Conservation (phyloP, 2,329 filamentous ascomycete genomes). For the Stagonosporopsis chrysanthemi region DNA sequence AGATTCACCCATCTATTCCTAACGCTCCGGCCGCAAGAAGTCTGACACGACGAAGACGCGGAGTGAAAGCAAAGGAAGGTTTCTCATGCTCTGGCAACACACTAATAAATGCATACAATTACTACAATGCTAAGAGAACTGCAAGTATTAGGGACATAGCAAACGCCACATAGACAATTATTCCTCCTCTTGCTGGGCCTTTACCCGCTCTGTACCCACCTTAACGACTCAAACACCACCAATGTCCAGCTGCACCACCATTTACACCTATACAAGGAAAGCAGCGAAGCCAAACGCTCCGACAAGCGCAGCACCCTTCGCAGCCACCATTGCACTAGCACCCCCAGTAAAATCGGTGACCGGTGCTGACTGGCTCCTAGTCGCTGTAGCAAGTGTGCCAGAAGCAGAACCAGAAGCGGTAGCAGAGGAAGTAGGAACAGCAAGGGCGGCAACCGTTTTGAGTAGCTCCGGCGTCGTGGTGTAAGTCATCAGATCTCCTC, state of each 20-base stretch:
- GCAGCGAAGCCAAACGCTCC: constrained; percentile 17
- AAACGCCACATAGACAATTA: neutral
- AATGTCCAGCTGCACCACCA: neutral
- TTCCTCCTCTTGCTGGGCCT: neutral
- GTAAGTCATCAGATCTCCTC: constrained; percentile 31
- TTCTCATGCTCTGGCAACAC: neutral
- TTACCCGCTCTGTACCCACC: neutral
- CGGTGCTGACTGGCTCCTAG: constrained; percentile 4
- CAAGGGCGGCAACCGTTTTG: constrained; percentile 34
- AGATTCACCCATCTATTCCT: neutral
- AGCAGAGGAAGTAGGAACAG: constrained; percentile 18
- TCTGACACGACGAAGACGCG: neutral
- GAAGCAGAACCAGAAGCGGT: constrained; percentile 7
- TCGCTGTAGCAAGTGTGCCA: constrained; percentile 3
- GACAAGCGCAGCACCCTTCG: constrained; percentile 6
- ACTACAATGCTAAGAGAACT: neutral
- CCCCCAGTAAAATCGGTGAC: constrained; percentile 17
- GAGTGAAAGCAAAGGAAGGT: neutral
- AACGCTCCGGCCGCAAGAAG: neutral
- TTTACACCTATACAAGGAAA: constrained; percentile 1
- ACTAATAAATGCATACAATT: neutral
- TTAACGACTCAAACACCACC: neutral
- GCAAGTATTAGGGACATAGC: neutral
- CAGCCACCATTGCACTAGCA: constrained; percentile 8
- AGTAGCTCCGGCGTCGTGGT: constrained; percentile 35